Evolutionary conservation across 2,329 filamentous ascomycete genomes (phyloP).

Genomic region (Colletotrichum sidae): DNA sequence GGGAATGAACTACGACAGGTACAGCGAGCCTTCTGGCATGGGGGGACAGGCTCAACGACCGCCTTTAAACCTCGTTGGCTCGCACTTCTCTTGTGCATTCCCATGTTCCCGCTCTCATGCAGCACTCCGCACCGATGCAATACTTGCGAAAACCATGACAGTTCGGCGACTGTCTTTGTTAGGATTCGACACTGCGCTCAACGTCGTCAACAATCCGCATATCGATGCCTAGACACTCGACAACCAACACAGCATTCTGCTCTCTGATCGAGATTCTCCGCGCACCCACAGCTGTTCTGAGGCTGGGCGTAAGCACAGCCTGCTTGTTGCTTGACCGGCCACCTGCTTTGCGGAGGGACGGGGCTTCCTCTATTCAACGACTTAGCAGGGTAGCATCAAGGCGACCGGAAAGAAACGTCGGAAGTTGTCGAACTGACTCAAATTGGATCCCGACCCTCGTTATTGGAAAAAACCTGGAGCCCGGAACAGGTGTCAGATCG

Average conservation of each 20-base stretch:
- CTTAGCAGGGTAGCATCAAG: no score
- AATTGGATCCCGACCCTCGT: no score
- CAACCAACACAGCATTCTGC: no score
- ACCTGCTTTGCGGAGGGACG: constrained; percentile 5
- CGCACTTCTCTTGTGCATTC: constrained; percentile 12
- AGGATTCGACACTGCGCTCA: neutral
- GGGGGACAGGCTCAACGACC: constrained; percentile 26
- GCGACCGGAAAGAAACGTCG: no score
- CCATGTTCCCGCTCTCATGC: constrained; percentile 27
- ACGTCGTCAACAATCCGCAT: no score
- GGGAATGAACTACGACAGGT: constrained; percentile 7
- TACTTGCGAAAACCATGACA: constrained; percentile 1
- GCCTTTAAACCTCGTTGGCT: constrained; percentile 28
- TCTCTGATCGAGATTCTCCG: neutral
- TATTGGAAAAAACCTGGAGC: no score
- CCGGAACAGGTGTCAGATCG: no score
- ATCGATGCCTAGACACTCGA: no score
- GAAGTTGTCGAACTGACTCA: no score
- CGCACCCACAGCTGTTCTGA: constrained; percentile 10
- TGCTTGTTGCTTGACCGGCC: constrained; percentile 12
- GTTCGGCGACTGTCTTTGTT: neutral
- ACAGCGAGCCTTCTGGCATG: constrained; percentile 18
- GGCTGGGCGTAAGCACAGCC: constrained; percentile 25
- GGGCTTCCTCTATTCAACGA: neutral
- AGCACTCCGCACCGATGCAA: constrained; percentile 17